Base-by-base conservation (phyloP, 495 filamentous ascomycete species). In the Trichoderma asperelloides region DNA sequence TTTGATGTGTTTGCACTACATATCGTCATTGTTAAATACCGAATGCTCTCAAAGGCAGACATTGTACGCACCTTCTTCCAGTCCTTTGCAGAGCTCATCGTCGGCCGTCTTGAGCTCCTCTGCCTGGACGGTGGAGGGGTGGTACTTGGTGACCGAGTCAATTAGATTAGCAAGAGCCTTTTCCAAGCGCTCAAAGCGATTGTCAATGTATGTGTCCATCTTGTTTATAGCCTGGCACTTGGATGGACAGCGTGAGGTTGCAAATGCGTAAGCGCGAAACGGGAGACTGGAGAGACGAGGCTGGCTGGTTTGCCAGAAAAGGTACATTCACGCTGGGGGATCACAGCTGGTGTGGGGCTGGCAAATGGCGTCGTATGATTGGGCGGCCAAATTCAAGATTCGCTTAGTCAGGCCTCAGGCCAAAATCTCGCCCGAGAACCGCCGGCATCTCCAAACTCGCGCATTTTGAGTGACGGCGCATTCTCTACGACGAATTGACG, bases 91-190 rank as follows among this genome's bases (percentile, higher is more conserved):
- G 25, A 94, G 82, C 63, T 86, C 84, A 45, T 81, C 79, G 69
- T 94, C 89, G 51, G 89, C 91, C n/a, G 80, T 76, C 7, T 88
- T 77, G 23, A 94, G 83, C 40, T 89, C 85, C 27, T 81, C 76
- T 6, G 89, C 89, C 28, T 86, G 82, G 33, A 77, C 72, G 6
- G 84, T 76, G 13, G 86, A 88, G 37, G 91, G 91, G 69, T 91
- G 90, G 82, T 91, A 92, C 67, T 90, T 87, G 11, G 88, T 78
- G 51, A 94, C 89, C 2, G 90, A 91, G 72, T 90, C 88, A 71
- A 91, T 85, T 13, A 94, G 81, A 11, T 76, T 82, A 15, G 81
- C 79, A 30, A 94, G 79, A 6, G 88, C 86, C 66, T 83, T 82
- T 71, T 91, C 89, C 49, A 93, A 78, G 65, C 87, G 85, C 70